Evolutionary conservation across 148 eudicot species (phyloP).

Genomic region (Chenopodium quinoa): DNA sequence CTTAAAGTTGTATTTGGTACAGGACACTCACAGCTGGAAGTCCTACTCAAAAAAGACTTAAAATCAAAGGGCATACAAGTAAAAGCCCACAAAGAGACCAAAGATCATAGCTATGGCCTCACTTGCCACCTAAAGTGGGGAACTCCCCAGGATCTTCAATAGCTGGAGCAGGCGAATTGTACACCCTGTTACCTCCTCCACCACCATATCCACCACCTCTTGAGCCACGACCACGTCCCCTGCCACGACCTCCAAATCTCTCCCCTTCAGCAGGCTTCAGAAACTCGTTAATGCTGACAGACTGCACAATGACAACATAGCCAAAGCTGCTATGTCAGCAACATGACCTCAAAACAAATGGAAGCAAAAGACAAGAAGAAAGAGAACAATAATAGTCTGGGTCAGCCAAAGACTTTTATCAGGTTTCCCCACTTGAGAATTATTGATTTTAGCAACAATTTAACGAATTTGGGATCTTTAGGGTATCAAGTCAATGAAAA

Average conservation of each 20-base stretch:
- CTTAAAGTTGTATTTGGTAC: constrained; percentile 25
- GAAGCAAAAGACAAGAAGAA: neutral
- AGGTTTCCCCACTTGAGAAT: neutral
- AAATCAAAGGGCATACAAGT: constrained; percentile 6
- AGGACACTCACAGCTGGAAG: constrained; percentile 31
- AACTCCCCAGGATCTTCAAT: constrained; percentile 83
- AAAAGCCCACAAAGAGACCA: neutral
- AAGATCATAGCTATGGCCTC: constrained; percentile 27
- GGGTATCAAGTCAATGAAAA: neutral
- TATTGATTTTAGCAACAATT: no score
- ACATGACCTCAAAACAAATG: neutral
- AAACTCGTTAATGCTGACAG: constrained; percentile 85
- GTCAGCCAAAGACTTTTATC: neutral
- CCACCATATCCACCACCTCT: constrained; percentile 50
- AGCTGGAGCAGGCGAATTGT: constrained; percentile 47
- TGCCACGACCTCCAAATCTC: constrained; percentile 62
- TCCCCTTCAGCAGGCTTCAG: constrained; percentile 92
- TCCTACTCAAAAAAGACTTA: constrained; percentile 26
- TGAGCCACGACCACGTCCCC: constrained; percentile 71
- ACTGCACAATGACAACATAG: constrained; percentile 31
- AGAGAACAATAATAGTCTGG: neutral
- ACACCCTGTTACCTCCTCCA: constrained; percentile 38
- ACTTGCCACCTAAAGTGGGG: constrained; percentile 77
- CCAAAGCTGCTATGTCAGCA: neutral
- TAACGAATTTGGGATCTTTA: no score